These are phyloP conservation scores for Inonotus hispidus DNA, from an alignment of 1,284 basidiomycete species.

Conservation along the genomic window DNA sequence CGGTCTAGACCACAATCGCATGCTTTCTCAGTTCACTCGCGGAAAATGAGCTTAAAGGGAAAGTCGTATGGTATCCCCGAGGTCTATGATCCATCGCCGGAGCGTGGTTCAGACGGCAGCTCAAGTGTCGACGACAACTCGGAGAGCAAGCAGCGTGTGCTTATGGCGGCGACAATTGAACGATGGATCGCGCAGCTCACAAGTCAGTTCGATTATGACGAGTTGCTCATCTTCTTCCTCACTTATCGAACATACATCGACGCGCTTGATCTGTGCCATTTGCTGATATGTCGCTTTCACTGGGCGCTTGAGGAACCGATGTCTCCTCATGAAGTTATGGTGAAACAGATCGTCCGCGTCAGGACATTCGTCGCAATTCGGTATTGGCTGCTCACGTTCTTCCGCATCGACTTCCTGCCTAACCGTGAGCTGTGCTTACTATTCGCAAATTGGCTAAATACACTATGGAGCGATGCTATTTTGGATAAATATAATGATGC, in stretches of 20 bases:
- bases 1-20: slow-evolving; percentile 36
- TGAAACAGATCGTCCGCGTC: slow-evolving; percentile 72
- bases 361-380: slow-evolving; percentile 82
- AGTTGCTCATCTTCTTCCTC: slow-evolving; percentile 81
- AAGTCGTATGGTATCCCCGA: slow-evolving; percentile 21
- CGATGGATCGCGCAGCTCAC: slow-evolving; percentile 88
- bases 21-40: slow-evolving; percentile 43
- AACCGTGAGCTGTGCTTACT: slow-evolving; percentile 67
- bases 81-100: slow-evolving; percentile 24
- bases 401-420: slow-evolving; percentile 80
- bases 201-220: slow-evolving; percentile 76
- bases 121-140: slow-evolving; percentile 18
- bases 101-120: slow-evolving; percentile 28
- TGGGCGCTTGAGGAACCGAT: slow-evolving; percentile 67
- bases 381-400: slow-evolving; percentile 85
- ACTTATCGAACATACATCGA: slow-evolving; percentile 81
- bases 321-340: slow-evolving; percentile 54
- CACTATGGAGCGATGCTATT: slow-evolving; percentile 62
- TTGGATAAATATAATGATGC: slow-evolving; percentile 62
- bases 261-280: slow-evolving; percentile 68
- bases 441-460: slow-evolving; percentile 75
- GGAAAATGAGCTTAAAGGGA: slow-evolving; percentile 29
- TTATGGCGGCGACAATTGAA: slow-evolving; percentile 84
- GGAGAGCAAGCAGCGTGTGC: slow-evolving; percentile 40
- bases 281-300: slow-evolving; percentile 79